Conservation (phyloP, 148 eudicot genomes). For the Rhododendron griersonianum region DNA sequence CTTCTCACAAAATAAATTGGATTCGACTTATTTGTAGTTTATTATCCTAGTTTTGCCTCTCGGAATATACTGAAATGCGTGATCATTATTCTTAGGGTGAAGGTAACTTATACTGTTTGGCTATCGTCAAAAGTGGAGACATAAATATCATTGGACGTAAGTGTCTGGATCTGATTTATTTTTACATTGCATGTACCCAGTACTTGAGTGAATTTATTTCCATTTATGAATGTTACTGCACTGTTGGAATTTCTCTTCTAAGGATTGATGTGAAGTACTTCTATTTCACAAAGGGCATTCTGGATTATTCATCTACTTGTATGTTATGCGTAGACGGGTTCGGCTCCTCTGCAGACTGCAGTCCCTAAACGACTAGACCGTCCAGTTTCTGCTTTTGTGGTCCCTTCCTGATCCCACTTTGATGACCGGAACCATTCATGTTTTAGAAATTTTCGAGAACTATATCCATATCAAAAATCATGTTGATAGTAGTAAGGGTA, state of each 20-base stretch:
- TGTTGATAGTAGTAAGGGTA: neutral
- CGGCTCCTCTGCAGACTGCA: neutral
- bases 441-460: neutral
- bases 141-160: slow-evolving; percentile 60
- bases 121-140: slow-evolving; percentile 49
- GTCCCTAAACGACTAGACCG: neutral
- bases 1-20: neutral
- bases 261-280: neutral
- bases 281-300: neutral
- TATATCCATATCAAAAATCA: neutral
- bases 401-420: neutral
- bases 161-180: slow-evolving; percentile 13
- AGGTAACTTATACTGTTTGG: slow-evolving; percentile 50
- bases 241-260: neutral
- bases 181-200: no score
- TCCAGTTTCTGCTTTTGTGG: neutral
- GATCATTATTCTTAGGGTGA: slow-evolving; percentile 27
- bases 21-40: neutral
- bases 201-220: neutral
- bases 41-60: neutral
- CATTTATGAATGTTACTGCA: neutral
- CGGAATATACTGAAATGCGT: slow-evolving; percentile 5
- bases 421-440: neutral
- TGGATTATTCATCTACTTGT: neutral
- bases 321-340: neutral